Evolutionary conservation across 805 yeast genomes (phyloP).

Genomic region (Ogataea kodamae): DNA sequence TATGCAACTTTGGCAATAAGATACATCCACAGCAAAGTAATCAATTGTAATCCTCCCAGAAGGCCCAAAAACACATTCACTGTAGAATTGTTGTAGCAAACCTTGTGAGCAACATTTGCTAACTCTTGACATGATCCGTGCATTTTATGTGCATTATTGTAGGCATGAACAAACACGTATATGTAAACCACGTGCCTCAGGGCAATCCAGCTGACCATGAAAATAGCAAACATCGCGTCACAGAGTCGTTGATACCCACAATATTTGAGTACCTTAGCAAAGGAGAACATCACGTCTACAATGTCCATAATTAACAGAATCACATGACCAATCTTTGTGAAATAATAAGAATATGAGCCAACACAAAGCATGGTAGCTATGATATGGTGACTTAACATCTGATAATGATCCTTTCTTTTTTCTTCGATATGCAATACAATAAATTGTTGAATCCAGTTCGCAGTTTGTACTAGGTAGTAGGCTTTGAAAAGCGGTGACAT

Average conservation of each 20-base stretch:
- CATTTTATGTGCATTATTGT: conserved; percentile 45
- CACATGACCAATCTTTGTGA: conserved; percentile 73
- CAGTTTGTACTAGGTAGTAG: conserved; percentile 71
- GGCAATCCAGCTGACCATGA: conserved; percentile 64
- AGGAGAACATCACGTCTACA: conserved; percentile 67
- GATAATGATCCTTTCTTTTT: conserved; percentile 74
- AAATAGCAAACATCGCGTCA: conserved; percentile 65
- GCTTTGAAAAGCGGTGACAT: conserved; percentile 52
- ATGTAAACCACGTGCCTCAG: conserved; percentile 73
- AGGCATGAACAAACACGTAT: conserved; percentile 59
- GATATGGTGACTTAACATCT: conserved; percentile 87
- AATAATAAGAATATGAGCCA: conserved; percentile 73
- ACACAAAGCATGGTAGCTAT: conserved; percentile 64
- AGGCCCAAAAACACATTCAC: conserved; percentile 50
- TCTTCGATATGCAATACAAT: conserved; percentile 74
- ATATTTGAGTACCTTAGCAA: conserved; percentile 77
- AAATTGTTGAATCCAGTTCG: conserved; percentile 78
- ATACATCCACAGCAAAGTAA: conserved; percentile 71
- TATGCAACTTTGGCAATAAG: conserved; percentile 67
- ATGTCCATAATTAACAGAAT: conserved; percentile 79
- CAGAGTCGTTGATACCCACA: conserved; percentile 57
- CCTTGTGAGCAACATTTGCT: conserved; percentile 18
- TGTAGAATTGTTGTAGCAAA: conserved; percentile 49
- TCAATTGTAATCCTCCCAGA: conserved; percentile 61
- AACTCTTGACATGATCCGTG: conserved; percentile 38